These are phyloP conservation scores for Mycena epipterygia DNA, from an alignment of 768 basidiomycete genomes.

Conservation along the genomic window DNA sequence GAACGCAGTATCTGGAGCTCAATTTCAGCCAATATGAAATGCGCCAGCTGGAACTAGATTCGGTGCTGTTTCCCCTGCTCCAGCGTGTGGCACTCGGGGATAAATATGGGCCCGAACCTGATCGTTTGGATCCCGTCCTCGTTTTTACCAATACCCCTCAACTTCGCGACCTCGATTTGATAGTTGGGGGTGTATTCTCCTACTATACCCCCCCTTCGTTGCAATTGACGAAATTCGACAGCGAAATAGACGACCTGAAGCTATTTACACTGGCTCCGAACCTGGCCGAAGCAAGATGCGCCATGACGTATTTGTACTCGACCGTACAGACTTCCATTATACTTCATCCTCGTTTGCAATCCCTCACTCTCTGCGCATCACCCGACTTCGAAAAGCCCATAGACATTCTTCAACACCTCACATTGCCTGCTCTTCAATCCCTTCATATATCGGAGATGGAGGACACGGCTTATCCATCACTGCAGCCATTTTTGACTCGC, in stretches of 20 bases:
- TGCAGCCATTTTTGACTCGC: background rate
- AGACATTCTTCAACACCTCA: conserved; percentile 1
- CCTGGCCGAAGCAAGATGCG: background rate
- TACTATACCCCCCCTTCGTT: background rate
- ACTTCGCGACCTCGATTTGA: background rate
- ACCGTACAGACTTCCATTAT: background rate
- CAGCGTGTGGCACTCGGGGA: background rate
- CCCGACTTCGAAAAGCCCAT: background rate
- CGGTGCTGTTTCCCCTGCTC: background rate
- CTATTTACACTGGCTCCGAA: conserved; percentile 3
- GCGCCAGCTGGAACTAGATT: background rate
- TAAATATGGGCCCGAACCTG: background rate
- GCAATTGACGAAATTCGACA: conserved; percentile 9
- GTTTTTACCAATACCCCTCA: background rate
- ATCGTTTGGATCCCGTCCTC: background rate
- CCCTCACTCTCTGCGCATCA: conserved; percentile 1
- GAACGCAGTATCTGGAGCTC: conserved; percentile 5
- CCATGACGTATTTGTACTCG: background rate
- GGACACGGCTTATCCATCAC: background rate
- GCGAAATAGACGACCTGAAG: background rate
- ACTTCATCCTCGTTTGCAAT: background rate
- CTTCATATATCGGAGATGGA: background rate
- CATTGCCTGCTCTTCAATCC: conserved; percentile 4
- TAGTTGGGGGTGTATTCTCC: background rate
- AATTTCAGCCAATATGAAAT: background rate